Evolutionary conservation across 202 grass and related monocot genomes (phyloP), one percentile per base, ranked within the genome.

Genomic region (Setaria viridis): DNA sequence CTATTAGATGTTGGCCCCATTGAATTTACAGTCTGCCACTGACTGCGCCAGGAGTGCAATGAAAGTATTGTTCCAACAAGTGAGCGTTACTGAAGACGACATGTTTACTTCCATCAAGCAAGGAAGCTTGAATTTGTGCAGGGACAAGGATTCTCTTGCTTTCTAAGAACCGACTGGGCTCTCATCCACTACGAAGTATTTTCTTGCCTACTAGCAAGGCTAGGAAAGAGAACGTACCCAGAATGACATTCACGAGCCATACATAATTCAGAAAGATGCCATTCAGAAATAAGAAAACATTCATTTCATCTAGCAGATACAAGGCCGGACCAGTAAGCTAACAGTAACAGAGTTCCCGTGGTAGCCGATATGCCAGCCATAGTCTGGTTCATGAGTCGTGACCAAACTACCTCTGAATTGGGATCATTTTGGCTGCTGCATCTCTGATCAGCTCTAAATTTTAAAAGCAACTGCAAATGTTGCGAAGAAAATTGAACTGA

Each of bases 71-170:
- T 25, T 83, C 64, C 55, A 37, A 21, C 74, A 80, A 63, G 30
- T 72, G 5, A 25, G 51, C 0, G 3, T 72, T 60, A 34, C 19
- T 32, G 35, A 70, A 57, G 51, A 21, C 32, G 51, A 21, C 33
- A 76, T 76, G 19, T 57, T 74, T 74, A 30, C 32, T 74, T 57
- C 51, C 17, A 76, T 21, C 15, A 55, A 74, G 9, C 72, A 74
- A 12, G 49, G 32, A 55, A 55, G 7, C 30, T 55, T 55, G 9
- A 17, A 35, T 35, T 54, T 74, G 49, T 19, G 35, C 4, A 37
- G 37, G 32, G 51, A 4, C 17, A 21, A 58, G 34, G 53, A 37
- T n/a, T 14, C 9, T 8, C 33, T 35, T 74, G 49, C 48, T 53
- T 34, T 29, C 9, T 25, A 29, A 54, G 30, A 74, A 17, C 72